phyloP scores from a whole-genome alignment of 345 rosid genomes.

The Linum lewisii region DNA sequence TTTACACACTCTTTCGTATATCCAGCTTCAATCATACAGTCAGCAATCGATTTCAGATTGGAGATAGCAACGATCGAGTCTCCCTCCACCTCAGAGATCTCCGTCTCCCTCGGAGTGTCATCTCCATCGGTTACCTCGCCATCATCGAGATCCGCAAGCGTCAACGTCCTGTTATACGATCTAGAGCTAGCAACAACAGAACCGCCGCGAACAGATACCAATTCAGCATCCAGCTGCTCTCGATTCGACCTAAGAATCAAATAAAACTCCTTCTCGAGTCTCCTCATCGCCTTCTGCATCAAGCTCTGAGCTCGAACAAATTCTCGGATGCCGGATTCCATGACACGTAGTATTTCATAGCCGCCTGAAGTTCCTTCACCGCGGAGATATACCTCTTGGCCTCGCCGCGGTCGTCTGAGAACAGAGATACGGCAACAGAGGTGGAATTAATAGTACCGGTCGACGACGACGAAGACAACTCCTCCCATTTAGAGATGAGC shows the following conservation, averaged over 20 bases:
- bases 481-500: conserved; percentile 35
- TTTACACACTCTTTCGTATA: conserved; percentile 3
- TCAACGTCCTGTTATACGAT: not conserved
- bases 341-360: not conserved
- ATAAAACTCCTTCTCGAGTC: conserved; percentile 4
- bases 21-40: conserved; percentile 1
- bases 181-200: not conserved
- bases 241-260: not conserved
- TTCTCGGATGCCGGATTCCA: not conserved
- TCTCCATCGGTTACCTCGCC: not conserved
- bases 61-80: not conserved
- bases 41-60: not conserved
- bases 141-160: not conserved
- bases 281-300: conserved; percentile 4
- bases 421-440: not conserved
- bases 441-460: no score
- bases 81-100: not conserved
- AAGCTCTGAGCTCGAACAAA: not conserved
- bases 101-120: not conserved
- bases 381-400: not conserved
- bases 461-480: no score
- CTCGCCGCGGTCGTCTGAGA: not conserved
- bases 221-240: not conserved
- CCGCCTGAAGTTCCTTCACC: not conserved
- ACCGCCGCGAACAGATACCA: not conserved